phyloP scores from a whole-genome alignment of 2,329 filamentous ascomycete genomes.

The Colletotrichum liriopes region DNA sequence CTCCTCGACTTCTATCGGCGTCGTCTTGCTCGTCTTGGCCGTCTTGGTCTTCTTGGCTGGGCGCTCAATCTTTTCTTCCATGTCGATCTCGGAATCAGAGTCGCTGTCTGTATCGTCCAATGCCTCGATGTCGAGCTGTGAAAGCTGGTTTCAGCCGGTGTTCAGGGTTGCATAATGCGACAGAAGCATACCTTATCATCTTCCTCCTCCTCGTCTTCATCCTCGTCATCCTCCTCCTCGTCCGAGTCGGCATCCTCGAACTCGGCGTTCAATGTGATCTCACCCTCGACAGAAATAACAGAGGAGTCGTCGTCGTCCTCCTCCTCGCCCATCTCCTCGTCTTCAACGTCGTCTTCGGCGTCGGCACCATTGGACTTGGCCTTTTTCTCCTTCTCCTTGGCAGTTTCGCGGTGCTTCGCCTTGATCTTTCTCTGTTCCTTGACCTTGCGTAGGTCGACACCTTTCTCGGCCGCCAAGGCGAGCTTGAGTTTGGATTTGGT shows the following conservation, averaged over 20 bases:
- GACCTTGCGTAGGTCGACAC: slow-evolving; percentile 66
- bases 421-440: slow-evolving; percentile 66
- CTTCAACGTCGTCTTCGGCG: slow-evolving; percentile 47
- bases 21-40: slow-evolving; percentile 55
- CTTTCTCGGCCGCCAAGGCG: slow-evolving; percentile 70
- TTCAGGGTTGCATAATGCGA: not conserved
- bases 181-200: slow-evolving; percentile 44
- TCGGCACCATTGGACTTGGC: slow-evolving; percentile 46
- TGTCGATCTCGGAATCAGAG: slow-evolving; percentile 82
- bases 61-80: slow-evolving; percentile 79
- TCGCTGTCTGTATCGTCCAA: slow-evolving; percentile 73
- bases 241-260: slow-evolving; percentile 43
- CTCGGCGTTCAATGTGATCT: slow-evolving; percentile 46
- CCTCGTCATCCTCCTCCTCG: slow-evolving; percentile 48
- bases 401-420: slow-evolving; percentile 56
- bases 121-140: slow-evolving; percentile 67
- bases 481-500: slow-evolving; percentile 67
- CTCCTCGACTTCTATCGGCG: slow-evolving; percentile 54
- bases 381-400: slow-evolving; percentile 52
- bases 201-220: slow-evolving; percentile 48
- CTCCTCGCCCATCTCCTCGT: slow-evolving; percentile 51
- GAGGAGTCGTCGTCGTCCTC: slow-evolving; percentile 47
- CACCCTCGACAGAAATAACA: slow-evolving; percentile 49
- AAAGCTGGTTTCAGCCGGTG: slow-evolving; percentile 32
- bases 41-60: slow-evolving; percentile 62